These are phyloP conservation scores for Fusarium avenaceum DNA, from an alignment of 2,329 filamentous ascomycete species.

Conservation along the genomic window DNA sequence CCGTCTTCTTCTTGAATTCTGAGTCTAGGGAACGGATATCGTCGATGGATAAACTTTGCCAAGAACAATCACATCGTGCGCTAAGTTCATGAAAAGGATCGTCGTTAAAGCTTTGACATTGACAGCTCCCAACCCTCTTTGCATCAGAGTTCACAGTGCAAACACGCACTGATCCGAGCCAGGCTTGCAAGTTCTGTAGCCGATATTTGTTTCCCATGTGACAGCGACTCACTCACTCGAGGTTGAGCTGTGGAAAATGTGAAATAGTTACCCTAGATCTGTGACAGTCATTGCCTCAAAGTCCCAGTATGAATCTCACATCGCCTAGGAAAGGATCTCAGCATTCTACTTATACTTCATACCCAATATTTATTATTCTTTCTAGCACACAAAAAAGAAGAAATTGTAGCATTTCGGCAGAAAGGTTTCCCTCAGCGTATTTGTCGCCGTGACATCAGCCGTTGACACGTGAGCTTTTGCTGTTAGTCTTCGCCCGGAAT, in stretches of 20 bases:
- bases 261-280: background rate
- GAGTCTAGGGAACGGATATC: background rate
- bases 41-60: slow-evolving; percentile 12
- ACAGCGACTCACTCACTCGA: slow-evolving; percentile 1
- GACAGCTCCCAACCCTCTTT: background rate
- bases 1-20: no score
- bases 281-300: slow-evolving; percentile 6
- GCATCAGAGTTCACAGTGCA: slow-evolving; percentile 2
- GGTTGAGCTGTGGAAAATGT: background rate
- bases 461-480: slow-evolving; percentile 40
- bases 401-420: background rate
- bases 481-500: slow-evolving; percentile 17
- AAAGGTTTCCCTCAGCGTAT: background rate
- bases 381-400: no score
- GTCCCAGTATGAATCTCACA: no score
- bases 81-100: slow-evolving; percentile 7
- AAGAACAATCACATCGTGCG: slow-evolving; percentile 6
- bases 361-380: no score
- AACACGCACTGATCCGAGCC: slow-evolving; percentile 2
- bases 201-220: slow-evolving; percentile 40
- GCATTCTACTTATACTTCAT: no score
- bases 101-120: slow-evolving; percentile 14
- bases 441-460: slow-evolving; percentile 44
- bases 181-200: background rate
- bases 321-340: no score